Evolutionary conservation across 2,329 filamentous ascomycete species (phyloP).

Genomic region (Ilyonectria destructans): DNA sequence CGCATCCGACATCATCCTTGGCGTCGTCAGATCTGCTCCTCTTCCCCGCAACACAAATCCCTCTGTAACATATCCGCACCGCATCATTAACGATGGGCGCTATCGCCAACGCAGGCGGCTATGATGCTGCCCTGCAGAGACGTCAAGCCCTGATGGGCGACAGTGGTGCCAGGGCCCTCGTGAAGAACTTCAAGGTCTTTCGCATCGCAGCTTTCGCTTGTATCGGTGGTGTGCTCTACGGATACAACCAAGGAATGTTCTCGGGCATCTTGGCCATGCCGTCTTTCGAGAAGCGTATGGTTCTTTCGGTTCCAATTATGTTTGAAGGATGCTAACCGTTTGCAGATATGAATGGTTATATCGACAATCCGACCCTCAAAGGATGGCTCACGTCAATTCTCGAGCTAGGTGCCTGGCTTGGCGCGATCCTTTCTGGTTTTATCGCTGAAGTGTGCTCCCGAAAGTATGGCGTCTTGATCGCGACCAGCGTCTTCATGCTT

Average conservation of each 20-base stretch:
- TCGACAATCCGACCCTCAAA: slow-evolving; percentile 68
- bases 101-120: slow-evolving; percentile 44
- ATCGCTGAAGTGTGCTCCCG: slow-evolving; percentile 80
- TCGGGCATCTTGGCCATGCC: slow-evolving; percentile 76
- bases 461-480: slow-evolving; percentile 79
- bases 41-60: neutral
- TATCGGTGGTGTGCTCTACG: slow-evolving; percentile 75
- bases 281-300: slow-evolving; percentile 67
- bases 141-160: slow-evolving; percentile 70
- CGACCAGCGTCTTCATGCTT: slow-evolving; percentile 77
- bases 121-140: slow-evolving; percentile 68
- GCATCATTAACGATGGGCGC: slow-evolving; percentile 17
- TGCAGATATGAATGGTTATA: slow-evolving; percentile 71
- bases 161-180: slow-evolving; percentile 66
- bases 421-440: slow-evolving; percentile 79
- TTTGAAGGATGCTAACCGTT: slow-evolving; percentile 26
- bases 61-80: neutral
- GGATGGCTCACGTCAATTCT: slow-evolving; percentile 79
- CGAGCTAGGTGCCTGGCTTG: slow-evolving; percentile 85
- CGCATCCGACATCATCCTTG: neutral
- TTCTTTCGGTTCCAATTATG: neutral
- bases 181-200: slow-evolving; percentile 75
- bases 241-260: slow-evolving; percentile 79
- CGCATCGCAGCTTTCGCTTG: slow-evolving; percentile 75
- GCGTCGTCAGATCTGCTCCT: neutral